phyloP scores from a whole-genome alignment of 140 eudicot species.

The Oenanthe javanica region DNA sequence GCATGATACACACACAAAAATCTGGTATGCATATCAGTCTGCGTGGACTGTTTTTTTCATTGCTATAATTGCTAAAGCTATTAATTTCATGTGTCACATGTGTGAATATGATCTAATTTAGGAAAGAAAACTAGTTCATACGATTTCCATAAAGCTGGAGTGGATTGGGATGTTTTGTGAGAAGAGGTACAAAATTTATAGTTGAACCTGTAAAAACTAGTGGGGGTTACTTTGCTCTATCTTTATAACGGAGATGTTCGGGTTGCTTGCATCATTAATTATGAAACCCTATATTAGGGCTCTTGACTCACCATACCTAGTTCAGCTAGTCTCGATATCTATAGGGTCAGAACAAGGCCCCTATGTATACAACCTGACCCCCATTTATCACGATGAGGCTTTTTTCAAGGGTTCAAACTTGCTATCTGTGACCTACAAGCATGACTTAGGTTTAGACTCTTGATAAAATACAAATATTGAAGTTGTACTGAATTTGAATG shows the following conservation, averaged over 20 bases:
- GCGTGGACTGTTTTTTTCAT: neutral
- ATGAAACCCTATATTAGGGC: neutral
- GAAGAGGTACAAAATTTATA: neutral
- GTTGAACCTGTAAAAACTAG: neutral
- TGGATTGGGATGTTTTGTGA: neutral
- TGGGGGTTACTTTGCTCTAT: neutral
- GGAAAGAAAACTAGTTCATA: neutral
- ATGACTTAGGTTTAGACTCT: neutral
- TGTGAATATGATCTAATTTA: neutral
- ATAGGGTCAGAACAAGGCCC: neutral
- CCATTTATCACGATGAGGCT: neutral
- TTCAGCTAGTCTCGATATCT: neutral
- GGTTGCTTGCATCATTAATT: no score
- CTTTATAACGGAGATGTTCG: neutral
- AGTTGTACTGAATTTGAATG: no score
- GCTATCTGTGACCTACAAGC: neutral
- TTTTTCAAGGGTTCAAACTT: neutral
- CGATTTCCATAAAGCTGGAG: neutral
- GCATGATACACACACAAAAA: neutral
- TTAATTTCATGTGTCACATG: neutral
- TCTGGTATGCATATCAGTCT: neutral
- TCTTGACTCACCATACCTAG: neutral
- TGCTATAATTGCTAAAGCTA: neutral
- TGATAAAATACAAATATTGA: neutral
- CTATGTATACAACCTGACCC: neutral